Evolutionary conservation across 495 filamentous ascomycete genomes (phyloP).

Genomic region (Stereocaulon alpinum): DNA sequence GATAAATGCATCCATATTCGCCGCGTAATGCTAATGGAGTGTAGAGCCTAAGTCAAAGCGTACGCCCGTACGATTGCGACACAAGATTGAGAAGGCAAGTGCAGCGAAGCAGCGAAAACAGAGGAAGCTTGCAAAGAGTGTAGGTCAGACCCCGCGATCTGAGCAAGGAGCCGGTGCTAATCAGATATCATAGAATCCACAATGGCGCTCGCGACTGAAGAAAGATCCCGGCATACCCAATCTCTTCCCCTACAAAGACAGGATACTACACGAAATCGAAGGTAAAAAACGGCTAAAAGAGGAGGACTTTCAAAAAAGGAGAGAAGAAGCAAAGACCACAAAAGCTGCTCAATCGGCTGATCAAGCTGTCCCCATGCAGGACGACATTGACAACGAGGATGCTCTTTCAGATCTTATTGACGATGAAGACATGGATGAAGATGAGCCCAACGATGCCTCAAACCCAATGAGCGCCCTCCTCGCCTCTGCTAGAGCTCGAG

Average conservation of each 20-base stretch:
- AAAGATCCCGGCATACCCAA: slow-evolving; percentile 97
- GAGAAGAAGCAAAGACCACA: slow-evolving; percentile 60
- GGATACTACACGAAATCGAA: slow-evolving; percentile 87
- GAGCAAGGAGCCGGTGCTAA: background rate
- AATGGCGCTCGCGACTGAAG: slow-evolving; percentile 88
- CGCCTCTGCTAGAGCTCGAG: slow-evolving; percentile 79
- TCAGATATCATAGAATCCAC: slow-evolving; percentile 53
- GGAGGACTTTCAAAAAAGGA: slow-evolving; percentile 60
- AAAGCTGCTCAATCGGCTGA: slow-evolving; percentile 32
- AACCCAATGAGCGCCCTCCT: slow-evolving; percentile 91
- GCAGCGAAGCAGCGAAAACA: slow-evolving; percentile 83
- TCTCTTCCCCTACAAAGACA: slow-evolving; percentile 95
- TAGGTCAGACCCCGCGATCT: slow-evolving; percentile 19
- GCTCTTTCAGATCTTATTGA: slow-evolving; percentile 35
- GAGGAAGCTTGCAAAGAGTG: slow-evolving; percentile 78
- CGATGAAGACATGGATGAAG: slow-evolving; percentile 41
- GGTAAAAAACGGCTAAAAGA: slow-evolving; percentile 67
- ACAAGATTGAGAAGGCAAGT: slow-evolving; percentile 93
- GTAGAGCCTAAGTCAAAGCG: slow-evolving; percentile 92
- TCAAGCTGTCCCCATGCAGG: slow-evolving; percentile 31
- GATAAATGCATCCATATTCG: slow-evolving; percentile 6
- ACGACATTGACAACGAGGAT: slow-evolving; percentile 32
- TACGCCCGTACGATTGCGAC: slow-evolving; percentile 71
- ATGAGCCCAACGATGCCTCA: slow-evolving; percentile 49
- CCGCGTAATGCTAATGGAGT: background rate